Conservation (phyloP, 768 basidiomycete species). For the Peribolospora kevripleyi region DNA sequence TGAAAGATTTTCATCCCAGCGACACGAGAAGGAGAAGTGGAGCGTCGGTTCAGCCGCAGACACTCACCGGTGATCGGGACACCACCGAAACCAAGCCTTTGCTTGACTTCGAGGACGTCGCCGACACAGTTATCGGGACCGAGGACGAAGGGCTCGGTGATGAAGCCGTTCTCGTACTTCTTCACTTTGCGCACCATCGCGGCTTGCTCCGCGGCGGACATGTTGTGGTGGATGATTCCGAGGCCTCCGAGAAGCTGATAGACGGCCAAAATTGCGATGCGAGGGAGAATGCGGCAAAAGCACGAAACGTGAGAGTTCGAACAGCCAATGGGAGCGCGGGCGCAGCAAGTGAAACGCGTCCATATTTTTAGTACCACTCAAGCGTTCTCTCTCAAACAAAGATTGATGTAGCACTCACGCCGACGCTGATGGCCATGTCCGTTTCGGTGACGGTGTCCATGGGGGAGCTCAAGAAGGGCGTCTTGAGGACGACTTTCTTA, state of each 20-base stretch:
- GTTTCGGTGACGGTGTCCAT: slow-evolving; percentile 99
- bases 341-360: neutral
- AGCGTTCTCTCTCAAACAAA: too few species aligned
- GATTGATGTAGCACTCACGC: slow-evolving; percentile 31
- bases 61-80: slow-evolving; percentile 91
- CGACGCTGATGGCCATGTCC: slow-evolving; percentile 78
- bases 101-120: slow-evolving; percentile 83
- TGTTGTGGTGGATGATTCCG: slow-evolving; percentile 94
- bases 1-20: slow-evolving; percentile 1
- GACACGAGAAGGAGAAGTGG: neutral
- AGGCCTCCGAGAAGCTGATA: slow-evolving; percentile 69
- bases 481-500: slow-evolving; percentile 71
- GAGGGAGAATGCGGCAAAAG: slow-evolving; percentile 1
- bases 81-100: slow-evolving; percentile 73
- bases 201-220: slow-evolving; percentile 49
- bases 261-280: neutral
- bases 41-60: neutral
- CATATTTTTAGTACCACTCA: too few species aligned
- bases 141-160: slow-evolving; percentile 75
- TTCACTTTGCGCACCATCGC: slow-evolving; percentile 96
- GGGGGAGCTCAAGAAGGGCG: slow-evolving; percentile 88
- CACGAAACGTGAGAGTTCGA: slow-evolving; percentile 1
- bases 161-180: slow-evolving; percentile 74
- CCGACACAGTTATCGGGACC: slow-evolving; percentile 52
- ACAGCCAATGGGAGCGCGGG: slow-evolving; percentile 1